Conservation (phyloP, 352 stramenopile species). For the Phytophthora rubi region DNA sequence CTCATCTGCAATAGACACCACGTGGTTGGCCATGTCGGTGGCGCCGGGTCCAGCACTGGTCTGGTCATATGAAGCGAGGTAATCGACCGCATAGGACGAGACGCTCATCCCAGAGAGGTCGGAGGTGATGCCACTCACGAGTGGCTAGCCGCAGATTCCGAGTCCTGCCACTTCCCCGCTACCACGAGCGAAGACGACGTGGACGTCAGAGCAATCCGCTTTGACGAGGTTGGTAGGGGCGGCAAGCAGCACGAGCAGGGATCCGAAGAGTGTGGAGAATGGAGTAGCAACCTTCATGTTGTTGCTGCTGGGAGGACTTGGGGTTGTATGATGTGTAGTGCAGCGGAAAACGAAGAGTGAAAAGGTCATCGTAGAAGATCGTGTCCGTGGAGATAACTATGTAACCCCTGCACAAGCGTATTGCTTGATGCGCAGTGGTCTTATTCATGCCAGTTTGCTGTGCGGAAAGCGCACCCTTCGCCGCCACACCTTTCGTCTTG, state of each 20-base stretch:
- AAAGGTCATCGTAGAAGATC: not conserved
- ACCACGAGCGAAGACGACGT: slow-evolving; percentile 44
- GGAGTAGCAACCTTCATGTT: too few relatives aligned
- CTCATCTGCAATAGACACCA: slow-evolving; percentile 26
- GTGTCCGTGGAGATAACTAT: not conserved
- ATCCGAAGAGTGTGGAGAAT: not conserved
- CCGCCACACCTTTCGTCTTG: not conserved
- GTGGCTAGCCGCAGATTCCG: slow-evolving; percentile 35
- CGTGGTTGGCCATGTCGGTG: slow-evolving; percentile 45
- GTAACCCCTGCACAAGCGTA: too few relatives aligned
- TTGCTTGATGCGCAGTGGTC: not conserved
- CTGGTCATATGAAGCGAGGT: slow-evolving; percentile 31
- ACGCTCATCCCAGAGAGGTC: slow-evolving; percentile 42
- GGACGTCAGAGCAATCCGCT: slow-evolving; percentile 32
- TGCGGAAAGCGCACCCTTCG: not conserved
- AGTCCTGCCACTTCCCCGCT: slow-evolving; percentile 32
- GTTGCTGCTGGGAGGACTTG: too few relatives aligned
- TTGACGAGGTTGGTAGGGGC: not conserved
- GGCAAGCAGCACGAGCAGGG: slow-evolving; percentile 1
- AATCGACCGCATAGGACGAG: slow-evolving; percentile 43
- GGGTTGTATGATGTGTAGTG: not conserved
- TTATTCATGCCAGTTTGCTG: not conserved
- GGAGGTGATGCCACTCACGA: slow-evolving; percentile 36
- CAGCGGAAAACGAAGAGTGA: not conserved
- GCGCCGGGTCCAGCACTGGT: slow-evolving; percentile 33